Evolutionary conservation across 257 asterid species (phyloP), one percentile per base, ranked within the genome.

Genomic region (Solanum chiquidenum): DNA sequence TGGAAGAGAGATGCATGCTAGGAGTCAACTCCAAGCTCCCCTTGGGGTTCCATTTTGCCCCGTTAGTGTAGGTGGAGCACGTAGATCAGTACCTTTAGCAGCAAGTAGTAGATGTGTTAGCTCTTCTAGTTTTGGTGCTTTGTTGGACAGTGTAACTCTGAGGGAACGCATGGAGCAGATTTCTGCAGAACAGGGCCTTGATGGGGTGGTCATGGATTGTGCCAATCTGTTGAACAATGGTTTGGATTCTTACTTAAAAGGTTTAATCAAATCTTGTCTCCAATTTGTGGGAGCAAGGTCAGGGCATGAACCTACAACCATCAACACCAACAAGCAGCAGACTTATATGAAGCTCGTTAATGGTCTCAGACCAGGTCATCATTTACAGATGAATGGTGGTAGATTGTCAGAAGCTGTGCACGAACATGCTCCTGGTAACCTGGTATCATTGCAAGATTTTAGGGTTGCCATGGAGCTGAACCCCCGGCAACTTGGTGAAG

Each of bases 401-500:
- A 89, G 86, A 88, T 86, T 90, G 87, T 88, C 84, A 88, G 95
- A 92, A 85, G 87, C 84, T 31, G 64, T 76, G 87, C 91, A 91
- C 21, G 95, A 91, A 83, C 94, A 87, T 88, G 92, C 88, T 84
- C 68, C 89, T 16, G 86, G 84, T 60, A 20, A 73, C 86, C 89
- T 91, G 20, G 90, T 93, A 71, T 93, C 98, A 2, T 92, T 95
- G 94, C 95, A 91, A 91, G 98, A 95, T 71, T 94, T 96, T 90
- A 93, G 93, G 89, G 96, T 92, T 88, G 94, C 98, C 66, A 94
- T 96, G 99, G 98, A 94, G 94, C 90, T 95, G 90, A 94, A 94
- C 90, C 98, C 98, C 46, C 91, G 58, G 91, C 95, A 93, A 91
- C 98, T 96, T 35, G 99, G 98, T 18, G 98, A 94, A 93, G 96